Evolutionary conservation across 2,329 filamentous ascomycete genomes (phyloP), one percentile per base, ranked within the genome.

Genomic region (Fusarium sp.): DNA sequence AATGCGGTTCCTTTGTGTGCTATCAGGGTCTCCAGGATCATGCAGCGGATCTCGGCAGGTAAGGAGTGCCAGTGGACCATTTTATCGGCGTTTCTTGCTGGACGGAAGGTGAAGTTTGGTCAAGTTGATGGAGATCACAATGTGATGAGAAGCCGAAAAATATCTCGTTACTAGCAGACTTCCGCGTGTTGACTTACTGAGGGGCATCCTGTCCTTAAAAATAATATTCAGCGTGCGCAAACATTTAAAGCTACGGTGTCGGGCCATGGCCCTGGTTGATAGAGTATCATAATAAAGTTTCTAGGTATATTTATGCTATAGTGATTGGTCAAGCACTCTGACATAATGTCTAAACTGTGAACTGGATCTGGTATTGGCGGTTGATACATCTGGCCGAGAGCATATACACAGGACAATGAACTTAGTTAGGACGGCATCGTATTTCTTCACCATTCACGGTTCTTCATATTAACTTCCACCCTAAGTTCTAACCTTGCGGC

Each of bases 21-120:
- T 7, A n/a, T 31, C 2, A 75, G n/a, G 6, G 39, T 2, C 20
- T 60, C 35, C 4, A 74, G n/a, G 22, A 75, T 64, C 15, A 69
- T 44, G 6, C 4, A 7, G 9, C 70, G 64, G 5, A 72, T 12
- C 47, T 74, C 72, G 5, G 18, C 3, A 13, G 61, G 68, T 9
- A 75, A 42, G 20, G 33, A 64, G 24, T 2, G 5, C 72, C 64
- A 75, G 18, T 15, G 4, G 15, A n/a, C 4, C 59, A 63, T 74
- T 22, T 12, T 63, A 22, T 45, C 17, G n/a, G 35, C 3, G 33
- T 20, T 51, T 59, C 13, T 14, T 26, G 17, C 8, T 6, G 7
- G 22, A 18, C 12, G 10, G 15, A 6, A 22, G 20, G 26, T 28
- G 18, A 22, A n/a, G 14, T 4, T 1, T 3, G 12, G 24, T 33